phyloP scores from a whole-genome alignment of 345 rosid species.

The Gossypium turneri region DNA sequence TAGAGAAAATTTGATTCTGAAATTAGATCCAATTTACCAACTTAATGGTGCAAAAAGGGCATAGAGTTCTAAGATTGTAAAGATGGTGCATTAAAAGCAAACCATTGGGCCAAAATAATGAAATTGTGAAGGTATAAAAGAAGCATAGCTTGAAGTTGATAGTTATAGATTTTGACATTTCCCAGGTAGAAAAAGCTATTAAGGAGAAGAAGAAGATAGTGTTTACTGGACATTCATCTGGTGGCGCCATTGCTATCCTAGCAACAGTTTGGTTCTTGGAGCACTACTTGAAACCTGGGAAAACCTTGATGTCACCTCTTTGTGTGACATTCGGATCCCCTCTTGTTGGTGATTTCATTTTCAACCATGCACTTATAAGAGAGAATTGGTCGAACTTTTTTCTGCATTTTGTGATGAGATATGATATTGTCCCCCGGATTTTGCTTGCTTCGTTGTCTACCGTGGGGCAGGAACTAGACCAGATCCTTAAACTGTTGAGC shows the following conservation, averaged over 20 bases:
- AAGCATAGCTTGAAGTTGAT: background rate
- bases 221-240: slow-evolving; percentile 82
- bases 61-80: background rate
- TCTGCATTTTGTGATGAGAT: slow-evolving; percentile 53
- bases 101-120: background rate
- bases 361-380: slow-evolving; percentile 63
- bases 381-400: slow-evolving; percentile 66
- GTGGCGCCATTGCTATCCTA: slow-evolving; percentile 69
- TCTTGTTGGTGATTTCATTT: slow-evolving; percentile 50
- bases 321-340: slow-evolving; percentile 92
- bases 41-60: background rate
- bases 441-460: slow-evolving; percentile 50
- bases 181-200: slow-evolving; percentile 46
- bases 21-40: background rate
- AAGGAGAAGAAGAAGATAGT: slow-evolving; percentile 39
- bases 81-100: background rate
- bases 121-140: background rate
- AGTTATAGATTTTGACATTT: slow-evolving; percentile 6
- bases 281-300: slow-evolving; percentile 10
- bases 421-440: slow-evolving; percentile 71
- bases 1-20: background rate
- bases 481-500: slow-evolving; percentile 27
- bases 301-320: slow-evolving; percentile 18
- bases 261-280: slow-evolving; percentile 67
- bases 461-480: slow-evolving; percentile 22